Evolutionary conservation across 208 protist genomes (phyloP), one percentile per base, ranked within the genome.

Genomic region (Entamoeba histolytica): DNA sequence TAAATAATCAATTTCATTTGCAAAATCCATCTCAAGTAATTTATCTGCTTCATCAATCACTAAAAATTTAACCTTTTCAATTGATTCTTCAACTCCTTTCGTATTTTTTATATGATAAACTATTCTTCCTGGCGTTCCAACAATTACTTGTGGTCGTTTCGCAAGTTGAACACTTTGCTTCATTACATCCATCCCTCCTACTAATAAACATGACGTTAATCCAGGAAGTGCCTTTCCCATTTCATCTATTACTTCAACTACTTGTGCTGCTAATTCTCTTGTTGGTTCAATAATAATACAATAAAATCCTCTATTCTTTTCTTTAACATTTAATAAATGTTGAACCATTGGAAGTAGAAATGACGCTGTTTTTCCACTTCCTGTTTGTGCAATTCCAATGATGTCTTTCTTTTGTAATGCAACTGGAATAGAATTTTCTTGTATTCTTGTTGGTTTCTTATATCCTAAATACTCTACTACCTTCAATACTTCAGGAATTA

Each of bases 341-440:
- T 99, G 97, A 28, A 99, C 96, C n/a, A 99, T 97, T 12, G 99
- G 99, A 87, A 99, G 96, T 17, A 97, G 97, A 95, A 99, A 99
- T 3, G 98, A 97, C 44, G 97, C 98, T 4, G 99, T 99, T 95
- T 99, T 99, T 92, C 99, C 98, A 61, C 97, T 98, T 47, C 99
- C 98, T 19, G 99, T 99, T 95, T 99, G 97, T 35, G 98, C 98
- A 47, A 99, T 96, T 52, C 98, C 99, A 94, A 99, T 99, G 28
- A 98, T 95, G 94, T 97, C 97, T 8, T 92, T 92, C 28, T 31
- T 12, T 49, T 12, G 4, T 15, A 92, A 47, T 7, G 50, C 50
- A 28, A 35, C 8, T 14, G 49, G 49, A 69, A 92, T 92, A 69
- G 6, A 17, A 31, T 17, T 49, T 47, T 17, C 31, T 69, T 92